Percentiles rank a stretch among this genome's conserved stretches.
These are phyloP conservation scores for Fusarium sp. DNA, from an alignment of 2,329 filamentous ascomycete genomes.

Conservation along the genomic window DNA sequence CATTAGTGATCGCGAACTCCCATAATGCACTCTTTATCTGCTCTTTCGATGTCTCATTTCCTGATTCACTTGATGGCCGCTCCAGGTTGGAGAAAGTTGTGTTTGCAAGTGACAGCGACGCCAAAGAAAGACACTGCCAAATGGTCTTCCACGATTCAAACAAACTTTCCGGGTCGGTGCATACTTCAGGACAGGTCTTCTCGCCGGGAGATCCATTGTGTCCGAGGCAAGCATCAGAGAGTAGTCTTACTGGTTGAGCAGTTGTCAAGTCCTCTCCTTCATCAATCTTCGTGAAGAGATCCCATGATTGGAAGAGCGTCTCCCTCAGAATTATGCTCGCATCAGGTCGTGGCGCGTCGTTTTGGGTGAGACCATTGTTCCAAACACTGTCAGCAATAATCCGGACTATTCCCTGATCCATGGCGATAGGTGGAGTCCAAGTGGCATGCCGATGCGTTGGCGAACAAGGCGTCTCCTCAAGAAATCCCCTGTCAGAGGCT, in stretches of 20 bases:
- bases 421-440: neutral
- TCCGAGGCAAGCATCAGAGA: neutral
- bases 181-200: slow-evolving; percentile 1
- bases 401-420: slow-evolving; percentile 1
- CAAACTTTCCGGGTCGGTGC: neutral
- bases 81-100: neutral
- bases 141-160: slow-evolving; percentile 23
- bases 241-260: neutral
- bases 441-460: neutral
- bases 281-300: neutral
- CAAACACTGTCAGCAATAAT: neutral
- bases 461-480: no score
- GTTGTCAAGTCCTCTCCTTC: fast-evolving
- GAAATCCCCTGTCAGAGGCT: no score
- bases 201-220: neutral
- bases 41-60: neutral
- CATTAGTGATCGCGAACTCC: neutral
- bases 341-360: slow-evolving; percentile 8
- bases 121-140: slow-evolving; percentile 15
- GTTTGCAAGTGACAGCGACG: neutral
- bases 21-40: neutral
- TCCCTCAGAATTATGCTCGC: neutral
- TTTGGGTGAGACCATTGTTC: neutral
- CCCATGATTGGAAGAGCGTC: slow-evolving; percentile 4
- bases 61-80: fast-evolving